phyloP scores from a whole-genome alignment of 371 early-diverging fungal species.

The Cokeromyces recurvatus region DNA sequence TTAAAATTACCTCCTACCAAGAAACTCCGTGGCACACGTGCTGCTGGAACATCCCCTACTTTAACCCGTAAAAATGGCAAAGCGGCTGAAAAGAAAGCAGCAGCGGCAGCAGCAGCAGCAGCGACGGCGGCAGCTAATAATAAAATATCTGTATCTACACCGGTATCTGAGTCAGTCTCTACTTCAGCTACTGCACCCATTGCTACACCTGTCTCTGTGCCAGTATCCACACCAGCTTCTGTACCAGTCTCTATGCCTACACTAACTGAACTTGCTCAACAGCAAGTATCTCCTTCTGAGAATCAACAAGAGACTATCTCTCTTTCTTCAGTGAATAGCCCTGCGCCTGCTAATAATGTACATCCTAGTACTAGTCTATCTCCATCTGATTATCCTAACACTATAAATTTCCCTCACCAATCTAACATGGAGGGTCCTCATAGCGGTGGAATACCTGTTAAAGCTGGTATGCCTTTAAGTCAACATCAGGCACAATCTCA shows the following conservation, averaged over 20 bases:
- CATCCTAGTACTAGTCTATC: background rate
- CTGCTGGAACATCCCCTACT: conserved; percentile 12
- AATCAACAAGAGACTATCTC: conserved; percentile 2
- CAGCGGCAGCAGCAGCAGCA: background rate
- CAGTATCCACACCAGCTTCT: too few relatives aligned
- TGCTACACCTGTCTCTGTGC: background rate
- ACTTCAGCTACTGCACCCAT: background rate
- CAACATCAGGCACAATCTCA: conserved; percentile 26
- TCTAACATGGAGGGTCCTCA: too few relatives aligned
- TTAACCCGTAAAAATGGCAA: conserved; percentile 14
- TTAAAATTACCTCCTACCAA: conserved; percentile 37
- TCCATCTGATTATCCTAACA: too few relatives aligned
- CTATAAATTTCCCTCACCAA: too few relatives aligned
- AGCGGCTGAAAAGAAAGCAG: conserved; percentile 3
- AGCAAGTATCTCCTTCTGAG: conserved; percentile 2
- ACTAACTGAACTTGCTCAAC: too few relatives aligned
- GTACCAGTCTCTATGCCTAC: background rate
- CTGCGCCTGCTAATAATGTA: conserved; percentile 2
- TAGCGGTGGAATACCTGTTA: conserved; percentile 15
- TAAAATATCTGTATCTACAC: background rate
- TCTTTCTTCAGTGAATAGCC: conserved; percentile 1
- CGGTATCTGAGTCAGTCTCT: background rate
- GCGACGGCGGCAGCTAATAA: conserved; percentile 4
- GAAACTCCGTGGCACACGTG: conserved; percentile 24
- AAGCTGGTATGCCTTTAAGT: conserved; percentile 15